Evolutionary conservation across 768 basidiomycete species (phyloP).

Genomic region (Gymnopilus dilepis): DNA sequence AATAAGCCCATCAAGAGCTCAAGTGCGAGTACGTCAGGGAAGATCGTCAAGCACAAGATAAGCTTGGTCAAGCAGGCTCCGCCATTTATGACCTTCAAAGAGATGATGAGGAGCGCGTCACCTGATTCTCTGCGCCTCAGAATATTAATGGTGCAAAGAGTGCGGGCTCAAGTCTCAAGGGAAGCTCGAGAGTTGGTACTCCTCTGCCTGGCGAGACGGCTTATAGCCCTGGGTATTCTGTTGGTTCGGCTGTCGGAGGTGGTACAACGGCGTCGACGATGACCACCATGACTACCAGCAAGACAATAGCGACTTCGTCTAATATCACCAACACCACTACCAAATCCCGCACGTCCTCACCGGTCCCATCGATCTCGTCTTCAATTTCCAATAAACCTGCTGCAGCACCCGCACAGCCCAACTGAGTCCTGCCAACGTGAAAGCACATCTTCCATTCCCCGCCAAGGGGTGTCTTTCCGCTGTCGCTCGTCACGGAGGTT

Average conservation of each 20-base stretch:
- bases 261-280: not conserved
- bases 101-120: constrained; percentile 17
- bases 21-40: not conserved
- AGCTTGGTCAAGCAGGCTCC: not conserved
- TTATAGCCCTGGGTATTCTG: not conserved
- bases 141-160: not conserved
- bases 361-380: constrained; percentile 18
- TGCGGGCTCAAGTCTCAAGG: constrained; percentile 11
- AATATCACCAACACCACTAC: not conserved
- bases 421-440: constrained; percentile 91
- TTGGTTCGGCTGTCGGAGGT: not conserved
- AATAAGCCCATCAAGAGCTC: not conserved
- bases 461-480: constrained; percentile 60
- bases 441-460: constrained; percentile 78
- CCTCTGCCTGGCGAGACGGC: not conserved
- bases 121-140: not conserved
- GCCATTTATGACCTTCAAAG: constrained; percentile 4
- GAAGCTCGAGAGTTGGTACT: not conserved
- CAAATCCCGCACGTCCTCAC: constrained; percentile 19
- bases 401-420: constrained; percentile 61
- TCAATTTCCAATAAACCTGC: constrained; percentile 32
- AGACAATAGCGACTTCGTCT: constrained; percentile 6
- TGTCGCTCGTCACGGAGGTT: not conserved
- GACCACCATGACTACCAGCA: constrained; percentile 4
- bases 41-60: not conserved